Evolutionary conservation across 768 basidiomycete genomes (phyloP), one percentile per base, ranked within the genome.

Genomic region (Lactarius trivialis): DNA sequence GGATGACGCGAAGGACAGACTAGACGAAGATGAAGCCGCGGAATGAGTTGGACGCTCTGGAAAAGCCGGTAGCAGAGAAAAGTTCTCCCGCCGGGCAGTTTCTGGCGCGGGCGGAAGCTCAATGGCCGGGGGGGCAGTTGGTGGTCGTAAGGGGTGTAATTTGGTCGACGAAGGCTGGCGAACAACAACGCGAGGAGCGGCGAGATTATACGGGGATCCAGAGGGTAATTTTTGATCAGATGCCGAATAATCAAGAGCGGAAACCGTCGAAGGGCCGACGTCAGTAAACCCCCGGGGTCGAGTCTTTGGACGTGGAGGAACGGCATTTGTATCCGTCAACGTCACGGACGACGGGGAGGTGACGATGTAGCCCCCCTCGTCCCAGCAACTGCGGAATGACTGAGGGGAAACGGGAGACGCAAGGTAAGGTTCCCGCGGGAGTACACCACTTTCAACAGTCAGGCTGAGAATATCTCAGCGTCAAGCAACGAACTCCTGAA

Each of bases 1-100:
- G 17, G 67, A 64, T 1, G 67, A 68, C 7, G 67, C 65, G 26
- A 67, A 67, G 33, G 67, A 68, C 24, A 64, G 39, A 19, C 60
- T 58, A 7, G 67, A 66, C 7, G 67, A 64, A 26, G 66, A 62
- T 17, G 65, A 59, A 3, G 62, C 41, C 24, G 62, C 59, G 17
- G 65, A 60, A 17, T 53, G 63, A 60, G 49, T 7, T 11, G 54
- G 11, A 8, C 3, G 34, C 32, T 58, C 64, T 30, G 59, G 12
- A 61, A 64, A 55, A 45, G 65, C 63, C 21, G 64, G 55, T n/a
- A 55, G 33, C 32, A 64, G 58, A 43, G 63, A 60, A 43, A 60
- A 34, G 21, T 60, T 37, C 4, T 26, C 53, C 14, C 19, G 53
- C 37, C 34, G 63, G 49, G 21, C 37, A 55, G 39, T 49, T 34